A percentile compares a stretch with the other conserved stretches of the same genome.
Conservation (phyloP, 176 grass and related monocot genomes). For the Oryza punctata region DNA sequence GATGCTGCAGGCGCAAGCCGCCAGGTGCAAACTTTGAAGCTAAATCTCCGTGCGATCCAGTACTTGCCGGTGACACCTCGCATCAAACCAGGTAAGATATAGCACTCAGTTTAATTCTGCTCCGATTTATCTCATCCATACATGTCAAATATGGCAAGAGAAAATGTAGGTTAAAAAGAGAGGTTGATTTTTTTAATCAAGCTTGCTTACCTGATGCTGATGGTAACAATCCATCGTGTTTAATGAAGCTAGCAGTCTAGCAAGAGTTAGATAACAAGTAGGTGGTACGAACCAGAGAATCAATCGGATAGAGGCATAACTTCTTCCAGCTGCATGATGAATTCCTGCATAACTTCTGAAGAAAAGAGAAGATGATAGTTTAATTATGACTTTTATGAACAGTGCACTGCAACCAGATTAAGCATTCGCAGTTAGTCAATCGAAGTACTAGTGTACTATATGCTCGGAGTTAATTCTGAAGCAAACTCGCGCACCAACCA, state of each 20-base stretch:
- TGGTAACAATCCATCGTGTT: not conserved
- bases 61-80: conserved; percentile 32
- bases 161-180: not conserved
- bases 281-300: not conserved
- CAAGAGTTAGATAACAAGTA: not conserved
- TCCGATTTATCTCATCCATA: not conserved
- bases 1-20: not conserved
- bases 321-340: not conserved
- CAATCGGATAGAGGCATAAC: not conserved
- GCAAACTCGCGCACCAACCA: conserved; percentile 29
- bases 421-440: not conserved
- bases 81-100: conserved; percentile 23
- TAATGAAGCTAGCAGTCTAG: not conserved
- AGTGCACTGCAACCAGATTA: not conserved
- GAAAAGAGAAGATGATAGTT: not conserved
- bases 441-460: conserved; percentile 1
- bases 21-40: conserved; percentile 44
- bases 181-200: not conserved
- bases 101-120: conserved; percentile 7
- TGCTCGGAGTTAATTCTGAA: not conserved
- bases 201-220: not conserved
- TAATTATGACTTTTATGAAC: not conserved
- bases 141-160: not conserved
- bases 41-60: conserved; percentile 34
- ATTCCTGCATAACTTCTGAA: not conserved